Conservation (phyloP, 2,329 filamentous ascomycete species). For the Anisogramma anomala region DNA sequence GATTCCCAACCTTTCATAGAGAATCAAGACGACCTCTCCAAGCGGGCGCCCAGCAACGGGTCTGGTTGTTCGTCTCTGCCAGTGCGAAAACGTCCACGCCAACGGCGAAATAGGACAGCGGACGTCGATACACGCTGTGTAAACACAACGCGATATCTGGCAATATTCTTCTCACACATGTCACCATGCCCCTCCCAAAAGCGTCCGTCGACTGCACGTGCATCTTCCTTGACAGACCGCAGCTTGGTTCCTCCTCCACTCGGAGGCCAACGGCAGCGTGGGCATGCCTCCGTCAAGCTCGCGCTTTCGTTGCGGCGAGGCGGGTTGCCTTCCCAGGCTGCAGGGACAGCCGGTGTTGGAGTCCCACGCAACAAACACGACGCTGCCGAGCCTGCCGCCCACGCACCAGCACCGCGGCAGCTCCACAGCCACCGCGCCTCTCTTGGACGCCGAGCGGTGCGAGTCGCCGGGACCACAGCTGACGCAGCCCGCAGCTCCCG, state of each 20-base stretch:
- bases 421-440: too few relatives aligned
- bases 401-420: too few relatives aligned
- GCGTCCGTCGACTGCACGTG: not conserved
- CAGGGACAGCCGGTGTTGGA: too few relatives aligned
- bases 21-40: constrained; percentile 22
- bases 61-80: constrained; percentile 18
- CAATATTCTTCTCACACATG: constrained; percentile 4
- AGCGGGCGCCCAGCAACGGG: constrained; percentile 24
- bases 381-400: too few relatives aligned
- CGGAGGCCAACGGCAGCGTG: too few relatives aligned
- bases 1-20: constrained; percentile 22
- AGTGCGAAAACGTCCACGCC: constrained; percentile 19
- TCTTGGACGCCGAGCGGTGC: too few relatives aligned
- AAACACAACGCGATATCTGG: constrained; percentile 16
- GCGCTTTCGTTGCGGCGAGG: too few relatives aligned
- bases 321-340: too few relatives aligned
- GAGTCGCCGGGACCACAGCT: too few relatives aligned
- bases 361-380: too few relatives aligned
- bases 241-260: not conserved
- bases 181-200: not conserved
- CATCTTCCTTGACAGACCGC: not conserved
- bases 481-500: too few relatives aligned
- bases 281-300: too few relatives aligned
- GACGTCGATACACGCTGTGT: constrained; percentile 17
- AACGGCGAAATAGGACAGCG: constrained; percentile 15